Base-by-base conservation (phyloP, 169 alveolate genomes). In the Plasmodium vivax region DNA sequence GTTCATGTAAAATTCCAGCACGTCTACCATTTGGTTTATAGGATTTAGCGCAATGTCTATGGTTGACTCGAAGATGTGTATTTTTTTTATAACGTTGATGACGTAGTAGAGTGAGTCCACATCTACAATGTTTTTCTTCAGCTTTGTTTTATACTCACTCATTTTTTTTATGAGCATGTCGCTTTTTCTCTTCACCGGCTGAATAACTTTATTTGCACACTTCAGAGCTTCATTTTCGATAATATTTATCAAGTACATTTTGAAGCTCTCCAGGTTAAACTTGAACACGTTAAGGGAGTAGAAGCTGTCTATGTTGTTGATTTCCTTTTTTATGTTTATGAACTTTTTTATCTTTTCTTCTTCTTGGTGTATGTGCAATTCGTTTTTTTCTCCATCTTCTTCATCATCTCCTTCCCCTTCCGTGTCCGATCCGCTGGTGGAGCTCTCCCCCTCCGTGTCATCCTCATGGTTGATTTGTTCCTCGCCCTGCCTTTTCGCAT, bases 81-180 rank as follows among this genome's bases (percentile, higher is more conserved):
- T 82, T 72, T 92, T 92, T 38, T 82, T 81, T 47, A 92, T 92
- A 47, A 92, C 82, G 41, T 92, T 83, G 12, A 92, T 92, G 23
- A 92, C 95, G 75, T 92, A 92, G 84, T 92, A 82, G 6, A 92
- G 92, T 6, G 92, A 81, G 72, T 92, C 95, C 9, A 92, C 62
- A 82, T 92, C 92, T 36, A 74, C 41, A 32, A 92, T 82, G 6
- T 92, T 80, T 51, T 92, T 92, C 34, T 92, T 92, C 81, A 92
- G 27, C 68, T 77, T 82, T 71, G 81, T 73, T 30, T 92, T 92
- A 30, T 72, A 92, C 4, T 19, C 68, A 73, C 75, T 81, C 81
- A 92, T 92, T 72, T 92, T 92, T 45, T 92, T 92, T 82, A 92
- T 81, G 47, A 92, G 36, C 79, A 72, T 8, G 30, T 92, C 95